Evolutionary conservation across 75 land plant genomes (phyloP).

Genomic region (Azolla pinnata): DNA sequence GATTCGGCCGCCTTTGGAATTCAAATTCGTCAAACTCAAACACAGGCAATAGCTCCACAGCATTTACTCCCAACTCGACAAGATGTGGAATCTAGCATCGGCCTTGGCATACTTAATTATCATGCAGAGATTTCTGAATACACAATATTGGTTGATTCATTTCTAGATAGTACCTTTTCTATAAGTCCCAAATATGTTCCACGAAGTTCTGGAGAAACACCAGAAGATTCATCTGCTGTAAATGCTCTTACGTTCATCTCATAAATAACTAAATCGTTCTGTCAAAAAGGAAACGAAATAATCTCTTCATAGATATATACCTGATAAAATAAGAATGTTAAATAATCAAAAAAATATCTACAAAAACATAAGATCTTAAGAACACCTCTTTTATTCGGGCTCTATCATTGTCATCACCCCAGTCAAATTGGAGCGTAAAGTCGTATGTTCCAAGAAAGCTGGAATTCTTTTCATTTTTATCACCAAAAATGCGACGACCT

Average conservation of each 20-base stretch:
- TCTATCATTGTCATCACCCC: slow-evolving; percentile 59
- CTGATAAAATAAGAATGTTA: neutral
- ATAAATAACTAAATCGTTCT: slow-evolving; percentile 91
- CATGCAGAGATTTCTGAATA: slow-evolving; percentile 53
- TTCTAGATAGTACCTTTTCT: no score
- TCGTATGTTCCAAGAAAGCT: slow-evolving; percentile 75
- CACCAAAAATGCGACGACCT: slow-evolving; percentile 80
- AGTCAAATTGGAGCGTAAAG: slow-evolving; percentile 61
- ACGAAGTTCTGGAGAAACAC: slow-evolving; percentile 40
- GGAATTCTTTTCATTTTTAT: slow-evolving; percentile 38
- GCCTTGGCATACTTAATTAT: slow-evolving; percentile 75
- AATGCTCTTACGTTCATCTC: slow-evolving; percentile 97
- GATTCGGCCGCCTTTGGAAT: slow-evolving; percentile 80
- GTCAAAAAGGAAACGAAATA: slow-evolving; percentile 12
- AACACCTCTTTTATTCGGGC: slow-evolving; percentile 89
- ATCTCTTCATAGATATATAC: no score
- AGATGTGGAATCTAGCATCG: slow-evolving; percentile 97
- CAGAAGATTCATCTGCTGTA: slow-evolving; percentile 86
- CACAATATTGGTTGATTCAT: no score
- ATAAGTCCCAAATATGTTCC: slow-evolving; percentile 90
- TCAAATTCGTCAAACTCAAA: slow-evolving; percentile 98
- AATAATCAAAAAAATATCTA: neutral
- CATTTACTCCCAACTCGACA: slow-evolving; percentile 87
- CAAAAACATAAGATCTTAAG: slow-evolving; percentile 4
- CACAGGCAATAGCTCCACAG: slow-evolving; percentile 84